Base-by-base conservation (phyloP, 352 stramenopile species). In the Phytophthora nicotianae region DNA sequence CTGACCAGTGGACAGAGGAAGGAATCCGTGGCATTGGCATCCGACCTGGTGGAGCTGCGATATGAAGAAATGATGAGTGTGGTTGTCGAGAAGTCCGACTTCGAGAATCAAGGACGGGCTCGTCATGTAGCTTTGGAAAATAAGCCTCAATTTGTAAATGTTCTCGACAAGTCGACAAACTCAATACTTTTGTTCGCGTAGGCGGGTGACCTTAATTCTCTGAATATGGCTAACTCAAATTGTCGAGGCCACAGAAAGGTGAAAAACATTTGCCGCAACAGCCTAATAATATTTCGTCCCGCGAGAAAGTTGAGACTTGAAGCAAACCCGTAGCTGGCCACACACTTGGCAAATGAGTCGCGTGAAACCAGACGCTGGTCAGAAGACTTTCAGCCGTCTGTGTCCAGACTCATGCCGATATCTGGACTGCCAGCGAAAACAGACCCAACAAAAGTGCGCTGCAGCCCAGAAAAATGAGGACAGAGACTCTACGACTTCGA, bases 271-370 rank as follows among this genome's bases (percentile, higher is more conserved):
- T 10, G 5, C 29, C 29, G 13, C 29, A 8, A 35, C 7, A 8
- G 3, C 5, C 29, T 35, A 35, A 35, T 40, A 26, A 53, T 32
- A 61, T 32, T 48, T 29, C 46, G 37, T 21, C 29, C 1, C 26
- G 29, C 45, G 38, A 42, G 24, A 48, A 58, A 27, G 26, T n/a
- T 26, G 53, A 54, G 46, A 50, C 27, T 41, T 17, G 38, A 49
- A 20, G 42, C 35, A 54, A 53, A 7, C 33, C 24, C 35, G 7
- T 26, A n/a, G 66, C 68, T 76, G 63, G 54, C 63, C 50, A 59
- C 68, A 70, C 20, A 7, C 32, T 14, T 61, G 64, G 43, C 63
- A 58, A 76, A 73, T 73, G 58, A 73, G 50, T 66, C 49, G 59
- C 65, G 52, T 49, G 49, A 60, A 45, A 73, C 60, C 60, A 62